These are phyloP conservation scores for Kodamaea suecica DNA, from an alignment of 1,139 yeast genomes.

Conservation along the genomic window DNA sequence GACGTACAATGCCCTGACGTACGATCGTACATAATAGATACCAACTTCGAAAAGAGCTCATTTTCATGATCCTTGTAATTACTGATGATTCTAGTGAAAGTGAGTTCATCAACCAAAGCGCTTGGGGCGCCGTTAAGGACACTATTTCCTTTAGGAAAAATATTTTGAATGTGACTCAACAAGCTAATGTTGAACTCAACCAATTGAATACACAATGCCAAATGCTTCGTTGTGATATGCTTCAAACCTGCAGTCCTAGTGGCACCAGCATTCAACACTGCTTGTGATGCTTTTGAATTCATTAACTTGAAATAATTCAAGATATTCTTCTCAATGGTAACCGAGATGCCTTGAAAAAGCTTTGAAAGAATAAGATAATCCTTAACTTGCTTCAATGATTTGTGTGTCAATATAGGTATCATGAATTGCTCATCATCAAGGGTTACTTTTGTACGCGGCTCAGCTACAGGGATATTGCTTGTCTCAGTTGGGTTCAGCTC, in stretches of 20 bases:
- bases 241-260: constrained; percentile 71
- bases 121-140: constrained; percentile 1
- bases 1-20: constrained; percentile 48
- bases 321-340: constrained; percentile 39
- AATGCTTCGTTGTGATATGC: constrained; percentile 72
- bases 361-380: constrained; percentile 50
- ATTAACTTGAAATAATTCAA: constrained; percentile 51
- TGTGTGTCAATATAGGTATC: constrained; percentile 41
- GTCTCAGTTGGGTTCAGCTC: background rate
- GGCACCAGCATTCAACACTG: constrained; percentile 76
- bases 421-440: constrained; percentile 39
- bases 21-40: constrained; percentile 69
- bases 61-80: constrained; percentile 58
- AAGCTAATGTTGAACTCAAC: constrained; percentile 39
- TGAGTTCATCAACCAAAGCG: constrained; percentile 34
- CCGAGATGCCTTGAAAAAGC: constrained; percentile 43
- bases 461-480: background rate
- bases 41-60: constrained; percentile 64
- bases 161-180: constrained; percentile 18
- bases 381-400: constrained; percentile 36
- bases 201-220: constrained; percentile 66
- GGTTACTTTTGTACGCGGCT: constrained; percentile 28
- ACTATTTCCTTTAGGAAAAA: constrained; percentile 12
- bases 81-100: constrained; percentile 27
- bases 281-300: constrained; percentile 56